These are phyloP conservation scores for Tuber borchii DNA, from an alignment of 495 filamentous ascomycete genomes.

Conservation along the genomic window DNA sequence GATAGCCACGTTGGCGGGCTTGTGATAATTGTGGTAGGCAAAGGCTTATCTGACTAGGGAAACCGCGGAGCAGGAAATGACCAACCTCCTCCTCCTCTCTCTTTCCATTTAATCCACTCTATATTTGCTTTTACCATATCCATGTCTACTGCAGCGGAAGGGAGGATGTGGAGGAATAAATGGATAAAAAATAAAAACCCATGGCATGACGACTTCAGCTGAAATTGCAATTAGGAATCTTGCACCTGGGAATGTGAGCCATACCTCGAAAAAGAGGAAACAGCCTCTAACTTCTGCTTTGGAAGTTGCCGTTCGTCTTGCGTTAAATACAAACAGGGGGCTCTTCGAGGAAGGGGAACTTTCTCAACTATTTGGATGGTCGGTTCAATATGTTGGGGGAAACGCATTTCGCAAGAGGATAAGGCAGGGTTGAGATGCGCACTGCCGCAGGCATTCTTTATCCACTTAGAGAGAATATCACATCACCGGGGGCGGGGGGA, in stretches of 20 bases:
- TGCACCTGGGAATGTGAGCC: neutral
- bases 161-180: neutral
- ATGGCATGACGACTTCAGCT: neutral
- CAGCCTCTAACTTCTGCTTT: neutral
- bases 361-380: neutral
- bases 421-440: neutral
- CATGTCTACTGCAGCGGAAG: neutral
- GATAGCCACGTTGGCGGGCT: neutral
- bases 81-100: neutral
- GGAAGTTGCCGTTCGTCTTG: neutral
- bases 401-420: neutral
- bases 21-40: neutral
- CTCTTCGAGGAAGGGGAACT: neutral
- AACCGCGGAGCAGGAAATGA: neutral
- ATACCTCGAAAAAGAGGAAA: neutral
- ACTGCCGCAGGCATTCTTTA: neutral
- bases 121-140: neutral
- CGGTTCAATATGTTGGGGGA: neutral
- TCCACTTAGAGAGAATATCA: neutral
- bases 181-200: neutral
- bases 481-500: neutral
- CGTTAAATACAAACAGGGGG: neutral
- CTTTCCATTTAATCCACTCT: neutral
- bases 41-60: neutral
- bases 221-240: neutral